phyloP scores from a whole-genome alignment of 1,284 basidiomycete species.

The Sporisorium iseilematis-ciliati region DNA sequence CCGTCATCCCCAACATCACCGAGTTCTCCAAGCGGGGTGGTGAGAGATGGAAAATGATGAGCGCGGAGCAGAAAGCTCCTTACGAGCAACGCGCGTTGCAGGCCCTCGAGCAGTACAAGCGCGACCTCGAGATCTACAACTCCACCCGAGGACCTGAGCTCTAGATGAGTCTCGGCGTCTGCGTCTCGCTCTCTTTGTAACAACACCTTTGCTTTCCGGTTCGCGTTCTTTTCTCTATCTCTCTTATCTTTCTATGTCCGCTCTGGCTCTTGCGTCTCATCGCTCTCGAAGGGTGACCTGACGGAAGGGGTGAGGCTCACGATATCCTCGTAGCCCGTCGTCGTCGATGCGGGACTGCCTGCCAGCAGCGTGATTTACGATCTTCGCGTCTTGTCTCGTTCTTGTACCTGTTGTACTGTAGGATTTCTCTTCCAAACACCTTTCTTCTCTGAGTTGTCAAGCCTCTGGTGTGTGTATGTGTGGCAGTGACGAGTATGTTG shows the following conservation, averaged over 20 bases:
- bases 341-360: neutral
- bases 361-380: conserved; percentile 4
- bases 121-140: conserved; percentile 55
- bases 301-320: neutral
- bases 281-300: neutral
- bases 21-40: conserved; percentile 53
- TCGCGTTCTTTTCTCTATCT: neutral
- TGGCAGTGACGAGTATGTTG: neutral
- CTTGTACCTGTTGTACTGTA: conserved; percentile 36
- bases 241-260: neutral
- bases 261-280: conserved; percentile 8
- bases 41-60: conserved; percentile 56
- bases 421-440: conserved; percentile 20
- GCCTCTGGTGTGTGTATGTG: neutral
- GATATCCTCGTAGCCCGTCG: conserved; percentile 4
- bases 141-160: conserved; percentile 31
- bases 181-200: conserved; percentile 17
- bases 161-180: conserved; percentile 15
- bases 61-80: conserved; percentile 50
- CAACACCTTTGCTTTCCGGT: conserved; percentile 9
- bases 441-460: conserved; percentile 3
- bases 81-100: conserved; percentile 53
- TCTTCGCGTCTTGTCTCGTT: conserved; percentile 7
- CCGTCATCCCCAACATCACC: conserved; percentile 40
- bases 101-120: conserved; percentile 51